Percentiles rank a stretch among this genome's conserved stretches.
Conservation (phyloP, 2,329 filamentous ascomycete species). For the Aspergillus quadricinctus region DNA sequence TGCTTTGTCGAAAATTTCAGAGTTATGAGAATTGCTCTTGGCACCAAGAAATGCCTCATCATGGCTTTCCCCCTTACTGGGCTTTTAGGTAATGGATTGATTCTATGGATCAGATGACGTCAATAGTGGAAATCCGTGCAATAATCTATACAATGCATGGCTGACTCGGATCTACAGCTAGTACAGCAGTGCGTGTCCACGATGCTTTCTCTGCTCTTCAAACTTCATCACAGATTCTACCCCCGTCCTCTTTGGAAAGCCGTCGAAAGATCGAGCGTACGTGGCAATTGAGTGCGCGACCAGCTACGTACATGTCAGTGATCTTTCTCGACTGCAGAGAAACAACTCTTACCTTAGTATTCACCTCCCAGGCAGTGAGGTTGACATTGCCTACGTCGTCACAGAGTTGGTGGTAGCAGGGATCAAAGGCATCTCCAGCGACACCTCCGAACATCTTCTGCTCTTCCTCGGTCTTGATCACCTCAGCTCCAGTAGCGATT, state of each 20-base stretch:
- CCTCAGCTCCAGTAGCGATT: slow-evolving; percentile 73
- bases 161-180: background rate
- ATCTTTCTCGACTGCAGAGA: background rate
- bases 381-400: slow-evolving; percentile 53
- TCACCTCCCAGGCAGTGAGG: slow-evolving; percentile 51
- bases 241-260: slow-evolving; percentile 54
- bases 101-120: background rate
- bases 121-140: too few relatives aligned
- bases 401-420: slow-evolving; percentile 52
- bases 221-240: slow-evolving; percentile 1
- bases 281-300: slow-evolving; percentile 71
- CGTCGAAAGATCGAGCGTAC: slow-evolving; percentile 62
- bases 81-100: background rate
- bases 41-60: background rate
- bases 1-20: background rate
- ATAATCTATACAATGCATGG: background rate
- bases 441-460: slow-evolving; percentile 63
- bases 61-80: background rate
- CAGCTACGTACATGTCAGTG: slow-evolving; percentile 7
- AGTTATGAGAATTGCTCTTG: background rate
- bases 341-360: slow-evolving; percentile 42
- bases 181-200: slow-evolving; percentile 1
- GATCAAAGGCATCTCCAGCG: slow-evolving; percentile 53
- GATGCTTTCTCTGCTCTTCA: slow-evolving; percentile 4
- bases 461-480: slow-evolving; percentile 66